Evolutionary conservation across 768 basidiomycete species (phyloP), one percentile per base, ranked within the genome.

Genomic region (Hygrocybe punicea): DNA sequence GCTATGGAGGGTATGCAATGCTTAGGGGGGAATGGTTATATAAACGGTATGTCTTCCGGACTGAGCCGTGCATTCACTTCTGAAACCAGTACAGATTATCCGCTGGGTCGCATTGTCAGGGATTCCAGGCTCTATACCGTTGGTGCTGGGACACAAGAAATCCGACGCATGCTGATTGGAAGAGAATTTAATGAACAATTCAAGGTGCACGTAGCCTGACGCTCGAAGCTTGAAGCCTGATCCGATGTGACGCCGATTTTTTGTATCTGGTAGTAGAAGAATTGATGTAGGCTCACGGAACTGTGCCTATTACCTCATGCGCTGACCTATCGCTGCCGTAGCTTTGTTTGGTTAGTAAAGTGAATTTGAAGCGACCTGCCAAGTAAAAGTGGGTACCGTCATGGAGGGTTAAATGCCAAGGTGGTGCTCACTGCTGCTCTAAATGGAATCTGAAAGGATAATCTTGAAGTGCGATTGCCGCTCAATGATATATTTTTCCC

Each of bases 91-190:
- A 29, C 63, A 94, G 94, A 98, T 62, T 98, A 95, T 64, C 91
- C 93, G 3, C 82, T 87, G 63, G 94, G 93, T 14, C 85, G 95
- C 33, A 83, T 94, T 62, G 74, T 97, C 45, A 82, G 94, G 48
- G 95, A 98, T 67, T 81, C 94, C 14, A 77, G 92, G 62, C 72
- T 98, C 42, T 98, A 97, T 69, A 86, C 91, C 23, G 93, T 98
- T 57, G 95, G 95, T 24, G 95, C 95, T n/a, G 95, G 95, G 16
- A 94, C 94, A 21, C 95, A 97, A 69, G 94, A 96, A 76, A 94
- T 97, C 54, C 76, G 94, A 62, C 80, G 94, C 57, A 95, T 95
- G 93, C 73, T 96, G 57, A 96, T 97, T 57, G 94, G 94, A 33
- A 79, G 94, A 59, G 94, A 93, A 67, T 94, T 97, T 73, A 97